phyloP scores from a whole-genome alignment of 805 yeast genomes.

The Kregervanrija fluxuum region DNA sequence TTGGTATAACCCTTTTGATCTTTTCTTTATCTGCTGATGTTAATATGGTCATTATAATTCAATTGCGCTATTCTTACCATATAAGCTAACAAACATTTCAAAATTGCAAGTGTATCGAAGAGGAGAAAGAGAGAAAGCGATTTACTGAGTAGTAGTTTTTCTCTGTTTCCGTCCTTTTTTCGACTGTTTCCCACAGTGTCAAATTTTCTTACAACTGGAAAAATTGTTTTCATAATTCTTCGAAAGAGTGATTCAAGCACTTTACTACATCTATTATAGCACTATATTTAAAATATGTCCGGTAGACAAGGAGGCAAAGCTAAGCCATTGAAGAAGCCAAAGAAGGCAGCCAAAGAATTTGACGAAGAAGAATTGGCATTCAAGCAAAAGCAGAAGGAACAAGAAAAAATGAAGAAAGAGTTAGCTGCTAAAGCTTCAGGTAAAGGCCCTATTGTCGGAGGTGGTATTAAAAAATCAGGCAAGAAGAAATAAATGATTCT shows the following conservation, averaged over 20 bases:
- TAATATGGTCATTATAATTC: conserved; percentile 28
- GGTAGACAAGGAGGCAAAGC: conserved; percentile 97
- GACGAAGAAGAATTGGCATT: conserved; percentile 89
- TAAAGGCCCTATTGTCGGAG: conserved; percentile 89
- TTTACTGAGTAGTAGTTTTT: no score
- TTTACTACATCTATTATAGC: not conserved
- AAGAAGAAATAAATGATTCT: conserved; percentile 33
- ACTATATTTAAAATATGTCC: conserved; percentile 45
- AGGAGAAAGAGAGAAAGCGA: no score
- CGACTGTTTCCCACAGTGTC: no score
- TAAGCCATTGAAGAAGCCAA: conserved; percentile 80
- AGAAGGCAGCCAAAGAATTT: conserved; percentile 65
- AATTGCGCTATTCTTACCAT: no score
- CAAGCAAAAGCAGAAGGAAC: conserved; percentile 92
- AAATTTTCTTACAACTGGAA: no score
- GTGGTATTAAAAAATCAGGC: conserved; percentile 91
- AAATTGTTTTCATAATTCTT: no score
- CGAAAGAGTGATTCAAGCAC: not conserved
- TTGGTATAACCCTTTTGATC: conserved; percentile 83
- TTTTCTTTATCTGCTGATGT: conserved; percentile 72
- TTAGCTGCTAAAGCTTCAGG: conserved; percentile 80
- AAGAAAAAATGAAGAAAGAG: conserved; percentile 87
- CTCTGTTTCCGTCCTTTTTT: no score
- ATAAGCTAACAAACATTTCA: no score
- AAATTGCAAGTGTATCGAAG: no score